Evolutionary conservation across 164 flowering plant species (phyloP), one percentile per base, ranked within the genome.

Genomic region (Aristolochia californica): DNA sequence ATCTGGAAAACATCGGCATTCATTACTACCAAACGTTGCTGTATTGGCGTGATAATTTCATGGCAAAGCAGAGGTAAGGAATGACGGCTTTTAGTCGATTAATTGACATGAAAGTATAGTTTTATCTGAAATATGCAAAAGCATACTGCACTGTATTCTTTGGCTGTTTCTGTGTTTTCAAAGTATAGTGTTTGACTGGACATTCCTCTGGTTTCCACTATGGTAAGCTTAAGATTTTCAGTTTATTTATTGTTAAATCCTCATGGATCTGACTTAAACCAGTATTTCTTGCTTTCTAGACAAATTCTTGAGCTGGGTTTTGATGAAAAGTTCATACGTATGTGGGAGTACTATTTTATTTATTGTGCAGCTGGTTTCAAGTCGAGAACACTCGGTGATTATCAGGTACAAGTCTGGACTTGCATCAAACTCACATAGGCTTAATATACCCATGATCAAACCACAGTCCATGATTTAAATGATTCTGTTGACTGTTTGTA

Each of bases 331-430:
- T 89, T 93, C 81, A 82, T 93, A 17, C 66, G 96, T 51, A 89
- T 94, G 26, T 87, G 95, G 98, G 94, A 93, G 24, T 88, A 93
- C 56, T 93, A 89, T 60, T 93, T 85, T 65, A 78, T 83, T 23
- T 89, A 93, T 50, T 82, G 84, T 67, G 96, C 88, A 27, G 96
- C 99, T 50, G 99, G 94, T 30, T 89, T 89, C 68, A 85, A 73
- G 65, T 51, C 96, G 0, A 59, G 55, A 20, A 84, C 94, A 4
- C 88, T 93, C 5, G 95, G 87, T 45, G 66, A 82, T 64, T 93
- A 89, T 70, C 99, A 93, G 96, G 98, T 85, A 74, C 28, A 4
- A 25, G 40, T 34, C 40, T 34, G 1, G 10, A 34, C 40, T 28
- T 16, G 21, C 12, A 16, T 22, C 21, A 8, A 13, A 7, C 10